Conservation (phyloP, 202 grass and related monocot genomes). For the Panicum virgatum region DNA sequence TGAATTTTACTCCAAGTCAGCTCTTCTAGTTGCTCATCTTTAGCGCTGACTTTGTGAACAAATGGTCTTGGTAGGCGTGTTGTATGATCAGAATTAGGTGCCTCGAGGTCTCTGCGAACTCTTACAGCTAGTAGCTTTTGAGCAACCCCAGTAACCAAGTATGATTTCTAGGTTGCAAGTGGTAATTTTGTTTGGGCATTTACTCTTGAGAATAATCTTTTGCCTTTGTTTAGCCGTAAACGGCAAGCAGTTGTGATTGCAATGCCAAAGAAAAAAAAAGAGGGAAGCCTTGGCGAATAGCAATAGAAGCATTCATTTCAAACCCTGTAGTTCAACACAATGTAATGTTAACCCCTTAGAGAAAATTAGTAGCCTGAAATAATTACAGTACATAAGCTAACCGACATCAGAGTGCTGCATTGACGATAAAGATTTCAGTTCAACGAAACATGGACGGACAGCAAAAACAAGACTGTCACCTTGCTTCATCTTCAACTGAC, state of each 20-base stretch:
- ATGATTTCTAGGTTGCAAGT: not conserved
- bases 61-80: too few species aligned
- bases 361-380: not conserved
- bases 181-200: not conserved
- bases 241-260: not conserved
- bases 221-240: not conserved
- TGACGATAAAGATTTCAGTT: not conserved
- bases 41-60: not conserved
- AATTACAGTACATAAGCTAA: not conserved
- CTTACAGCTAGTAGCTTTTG: not conserved
- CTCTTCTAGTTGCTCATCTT: not conserved
- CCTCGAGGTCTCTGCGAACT: not conserved
- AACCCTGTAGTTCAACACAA: not conserved
- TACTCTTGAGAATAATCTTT: not conserved
- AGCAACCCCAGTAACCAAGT: not conserved
- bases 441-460: not conserved
- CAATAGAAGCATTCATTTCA: not conserved
- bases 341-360: not conserved
- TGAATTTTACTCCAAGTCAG: not conserved
- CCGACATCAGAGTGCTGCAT: not conserved
- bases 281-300: too few species aligned
- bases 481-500: constrained; percentile 37
- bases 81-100: not conserved
- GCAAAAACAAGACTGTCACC: not conserved
- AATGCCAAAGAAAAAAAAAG: not conserved